phyloP scores from a whole-genome alignment of 257 asterid species.

The Nicotiana obtusifolia region DNA sequence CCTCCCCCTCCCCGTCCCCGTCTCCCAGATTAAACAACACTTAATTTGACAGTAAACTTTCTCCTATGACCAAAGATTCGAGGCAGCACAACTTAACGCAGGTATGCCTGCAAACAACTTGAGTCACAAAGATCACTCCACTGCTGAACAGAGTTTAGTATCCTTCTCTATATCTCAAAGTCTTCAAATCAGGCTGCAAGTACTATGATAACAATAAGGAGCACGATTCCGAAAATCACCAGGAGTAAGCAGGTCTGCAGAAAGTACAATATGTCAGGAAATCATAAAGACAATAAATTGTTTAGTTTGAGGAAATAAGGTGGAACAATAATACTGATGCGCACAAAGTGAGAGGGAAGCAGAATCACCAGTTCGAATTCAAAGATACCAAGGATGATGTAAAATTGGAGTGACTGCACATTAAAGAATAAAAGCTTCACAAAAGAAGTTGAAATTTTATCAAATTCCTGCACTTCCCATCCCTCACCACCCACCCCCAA shows the following conservation, averaged over 20 bases:
- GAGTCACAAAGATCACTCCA: background rate
- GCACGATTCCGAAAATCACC: slow-evolving; percentile 73
- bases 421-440: background rate
- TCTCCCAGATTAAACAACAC: background rate
- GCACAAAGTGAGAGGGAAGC: background rate
- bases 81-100: background rate
- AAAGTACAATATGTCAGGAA: background rate
- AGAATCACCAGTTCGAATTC: background rate
- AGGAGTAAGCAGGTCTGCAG: slow-evolving; percentile 79
- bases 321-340: background rate
- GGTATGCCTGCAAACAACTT: background rate
- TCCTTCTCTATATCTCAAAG: background rate
- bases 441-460: background rate
- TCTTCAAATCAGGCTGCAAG: slow-evolving; percentile 45
- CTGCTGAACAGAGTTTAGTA: background rate
- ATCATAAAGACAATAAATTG: background rate
- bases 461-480: background rate
- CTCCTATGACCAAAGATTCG: background rate
- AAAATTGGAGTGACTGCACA: background rate
- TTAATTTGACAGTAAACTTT: background rate
- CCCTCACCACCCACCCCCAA: background rate
- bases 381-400: background rate
- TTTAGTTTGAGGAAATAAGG: background rate
- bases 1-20: background rate
- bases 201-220: slow-evolving; percentile 70